Conservation (phyloP, 2,329 filamentous ascomycete genomes). For the Microdochium bolleyi region DNA sequence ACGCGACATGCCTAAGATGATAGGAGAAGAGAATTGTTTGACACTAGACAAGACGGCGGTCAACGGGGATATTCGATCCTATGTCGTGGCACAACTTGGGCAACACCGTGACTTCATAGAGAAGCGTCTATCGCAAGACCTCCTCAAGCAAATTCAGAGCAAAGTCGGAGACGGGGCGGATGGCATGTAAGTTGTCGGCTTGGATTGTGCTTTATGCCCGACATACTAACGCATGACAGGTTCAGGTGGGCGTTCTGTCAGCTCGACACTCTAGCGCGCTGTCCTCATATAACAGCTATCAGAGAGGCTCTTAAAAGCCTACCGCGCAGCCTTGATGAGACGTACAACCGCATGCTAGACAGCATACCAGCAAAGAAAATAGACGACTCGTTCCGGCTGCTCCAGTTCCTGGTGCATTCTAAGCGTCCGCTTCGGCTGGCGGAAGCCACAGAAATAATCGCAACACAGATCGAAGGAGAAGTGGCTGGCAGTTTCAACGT, state of each 20-base stretch:
- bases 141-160: conserved; percentile 3
- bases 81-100: conserved; percentile 5
- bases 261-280: conserved; percentile 13
- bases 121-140: conserved; percentile 5
- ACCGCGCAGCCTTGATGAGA: conserved; percentile 11
- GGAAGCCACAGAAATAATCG: conserved; percentile 13
- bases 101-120: conserved; percentile 9
- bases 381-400: conserved; percentile 8
- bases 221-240: conserved; percentile 7
- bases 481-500: conserved; percentile 5
- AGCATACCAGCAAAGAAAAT: conserved; percentile 6
- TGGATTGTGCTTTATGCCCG: background rate
- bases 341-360: conserved; percentile 11
- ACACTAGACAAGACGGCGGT: conserved; percentile 7
- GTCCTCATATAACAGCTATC: conserved; percentile 6
- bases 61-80: conserved; percentile 8
- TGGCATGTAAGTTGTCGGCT: conserved; percentile 16
- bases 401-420: conserved; percentile 12
- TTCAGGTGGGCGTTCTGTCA: conserved; percentile 19
- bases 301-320: conserved; percentile 7
- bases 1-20: conserved; percentile 1
- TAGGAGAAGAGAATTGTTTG: conserved; percentile 9
- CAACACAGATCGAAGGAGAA: conserved; percentile 7
- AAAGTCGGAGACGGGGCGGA: conserved; percentile 11
- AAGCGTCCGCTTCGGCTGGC: conserved; percentile 6